These are phyloP conservation scores for Diaporthe batatas DNA, from an alignment of 2,329 filamentous ascomycete genomes.

Conservation along the genomic window DNA sequence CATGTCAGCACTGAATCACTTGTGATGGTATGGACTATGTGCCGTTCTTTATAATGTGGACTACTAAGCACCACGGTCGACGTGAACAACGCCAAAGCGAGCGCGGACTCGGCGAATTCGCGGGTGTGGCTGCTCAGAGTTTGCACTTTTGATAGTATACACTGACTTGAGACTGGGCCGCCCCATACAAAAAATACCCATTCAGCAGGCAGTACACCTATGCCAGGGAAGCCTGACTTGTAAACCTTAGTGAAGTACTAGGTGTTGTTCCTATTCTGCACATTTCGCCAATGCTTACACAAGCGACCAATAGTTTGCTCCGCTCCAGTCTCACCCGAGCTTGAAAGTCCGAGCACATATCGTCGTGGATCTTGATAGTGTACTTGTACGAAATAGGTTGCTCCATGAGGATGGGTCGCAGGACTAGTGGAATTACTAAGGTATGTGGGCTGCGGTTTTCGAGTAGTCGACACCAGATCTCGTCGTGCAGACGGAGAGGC, in stretches of 20 bases:
- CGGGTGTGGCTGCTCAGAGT: too few species aligned
- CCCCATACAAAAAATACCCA: background rate
- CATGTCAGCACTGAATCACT: background rate
- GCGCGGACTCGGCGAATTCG: too few species aligned
- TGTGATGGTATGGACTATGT: background rate
- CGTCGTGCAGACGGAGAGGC: too few species aligned
- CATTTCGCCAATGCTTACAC: background rate
- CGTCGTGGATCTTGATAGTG: background rate
- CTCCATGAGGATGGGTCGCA: background rate
- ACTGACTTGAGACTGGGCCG: background rate
- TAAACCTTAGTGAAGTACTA: background rate
- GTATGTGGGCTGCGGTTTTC: background rate
- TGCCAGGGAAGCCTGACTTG: background rate
- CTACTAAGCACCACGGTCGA: too few species aligned
- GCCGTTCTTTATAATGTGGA: too few species aligned
- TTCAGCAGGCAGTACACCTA: background rate
- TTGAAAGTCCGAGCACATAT: background rate
- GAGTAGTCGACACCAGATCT: background rate
- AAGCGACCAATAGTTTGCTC: background rate
- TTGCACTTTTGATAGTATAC: background rate
- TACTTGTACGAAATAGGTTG: background rate
- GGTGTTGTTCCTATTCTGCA: too few species aligned
- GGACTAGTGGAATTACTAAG: background rate
- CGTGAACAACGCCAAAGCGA: too few species aligned
- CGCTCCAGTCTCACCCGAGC: background rate